Conservation (phyloP, 169 alveolate genomes). For the Besnoitia besnoiti region DNA sequence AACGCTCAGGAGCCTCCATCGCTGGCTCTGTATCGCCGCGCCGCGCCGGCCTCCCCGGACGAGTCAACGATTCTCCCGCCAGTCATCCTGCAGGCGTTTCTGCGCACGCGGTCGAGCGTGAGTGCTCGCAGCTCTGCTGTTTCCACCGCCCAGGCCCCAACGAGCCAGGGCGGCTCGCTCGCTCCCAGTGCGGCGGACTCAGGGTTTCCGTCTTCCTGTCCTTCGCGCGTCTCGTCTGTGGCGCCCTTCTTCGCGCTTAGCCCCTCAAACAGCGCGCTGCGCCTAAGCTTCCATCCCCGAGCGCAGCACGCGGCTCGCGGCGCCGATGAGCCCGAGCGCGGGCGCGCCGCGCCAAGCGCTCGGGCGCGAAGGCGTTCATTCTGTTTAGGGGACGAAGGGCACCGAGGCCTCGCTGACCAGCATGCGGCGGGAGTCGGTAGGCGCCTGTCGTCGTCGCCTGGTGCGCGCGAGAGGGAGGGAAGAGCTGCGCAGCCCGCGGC, state of each 20-base stretch:
- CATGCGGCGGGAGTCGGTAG: too few species aligned
- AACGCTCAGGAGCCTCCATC: not conserved
- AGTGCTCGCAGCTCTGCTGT: not conserved
- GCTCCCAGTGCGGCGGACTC: not conserved
- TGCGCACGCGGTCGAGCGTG: not conserved
- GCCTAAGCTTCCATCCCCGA: too few species aligned
- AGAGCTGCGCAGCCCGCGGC: too few species aligned
- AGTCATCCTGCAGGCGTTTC: not conserved
- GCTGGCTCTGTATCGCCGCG: not conserved
- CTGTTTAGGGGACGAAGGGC: not conserved
- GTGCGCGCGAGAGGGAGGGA: too few species aligned
- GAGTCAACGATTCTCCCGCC: not conserved
- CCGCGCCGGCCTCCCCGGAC: not conserved
- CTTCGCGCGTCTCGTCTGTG: not conserved
- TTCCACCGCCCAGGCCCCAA: not conserved
- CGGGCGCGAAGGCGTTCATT: not conserved
- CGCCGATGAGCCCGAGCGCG: not conserved
- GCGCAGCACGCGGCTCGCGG: too few species aligned
- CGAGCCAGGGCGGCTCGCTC: not conserved
- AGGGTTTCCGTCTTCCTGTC: not conserved
- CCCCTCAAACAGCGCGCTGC: not conserved
- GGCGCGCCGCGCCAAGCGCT: too few species aligned
- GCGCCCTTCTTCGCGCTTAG: not conserved
- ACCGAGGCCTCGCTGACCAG: too few species aligned
- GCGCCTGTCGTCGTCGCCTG: too few species aligned